Evolutionary conservation across 495 filamentous ascomycete genomes (phyloP), one percentile per base, ranked within the genome.

Genomic region (Penicillium tannophilum): DNA sequence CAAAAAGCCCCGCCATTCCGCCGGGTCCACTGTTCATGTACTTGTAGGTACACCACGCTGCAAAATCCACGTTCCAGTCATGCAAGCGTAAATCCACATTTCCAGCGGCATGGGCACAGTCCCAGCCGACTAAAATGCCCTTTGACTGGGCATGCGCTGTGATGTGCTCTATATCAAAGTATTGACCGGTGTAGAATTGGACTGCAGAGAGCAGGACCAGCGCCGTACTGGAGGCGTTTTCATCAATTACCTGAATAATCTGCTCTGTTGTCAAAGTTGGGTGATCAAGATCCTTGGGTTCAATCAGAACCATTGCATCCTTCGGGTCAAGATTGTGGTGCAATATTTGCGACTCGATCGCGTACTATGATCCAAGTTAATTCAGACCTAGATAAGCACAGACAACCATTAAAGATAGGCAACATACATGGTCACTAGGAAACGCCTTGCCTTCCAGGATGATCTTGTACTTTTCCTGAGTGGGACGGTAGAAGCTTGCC

Each of bases 31-130:
- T 84, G 68, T 97, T 97, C 57, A 98, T 81, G 69, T 98, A 98
- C 74, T 98, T 98, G 79, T 98, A 98, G 50, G 82, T 90, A 72
- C 94, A 98, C 94, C 94, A 98, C n/a, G 82, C 90, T 4, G 94
- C 92, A 56, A 95, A 95, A 72, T 98, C 94, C 28, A 97, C 93
- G 54, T 92, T 84, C 95, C 95, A 98, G 66, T 91, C 89, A 71
- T 96, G 91, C 24, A 98, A 82, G 23, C 79, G 73, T 14, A 97
- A 76, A 11, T 88, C 84, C 5, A 97, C 91, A 72, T 98, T 98
- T 31, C 95, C 94, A 7, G 86, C 91, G 10, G 93, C 94, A 74
- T 98, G 94, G 4, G 94, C 94, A 56, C 97, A 88, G 71, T 98
- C 94, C 92, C 92, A 98, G 54, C 93, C 90, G 39, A 97, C 84